Evolutionary conservation across 257 asterid genomes (phyloP).

Genomic region (Lithospermum erythrorhizon): DNA sequence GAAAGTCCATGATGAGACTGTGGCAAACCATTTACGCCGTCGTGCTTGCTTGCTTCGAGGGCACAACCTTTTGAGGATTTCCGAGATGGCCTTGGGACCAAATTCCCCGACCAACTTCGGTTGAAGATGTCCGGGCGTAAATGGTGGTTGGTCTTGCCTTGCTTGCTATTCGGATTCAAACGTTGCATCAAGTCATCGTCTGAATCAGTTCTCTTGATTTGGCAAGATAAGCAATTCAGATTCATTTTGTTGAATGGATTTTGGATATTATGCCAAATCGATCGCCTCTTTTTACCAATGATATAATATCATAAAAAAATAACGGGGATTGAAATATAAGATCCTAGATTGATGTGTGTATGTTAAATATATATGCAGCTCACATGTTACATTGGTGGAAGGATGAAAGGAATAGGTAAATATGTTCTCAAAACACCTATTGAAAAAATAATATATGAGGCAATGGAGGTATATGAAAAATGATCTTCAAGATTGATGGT

Average conservation of each 20-base stretch:
- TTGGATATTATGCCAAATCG: no score
- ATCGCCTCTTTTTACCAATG: no score
- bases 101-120: conserved; percentile 28
- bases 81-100: not conserved
- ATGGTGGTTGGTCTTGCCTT: not conserved
- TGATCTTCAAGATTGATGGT: not conserved
- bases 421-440: not conserved
- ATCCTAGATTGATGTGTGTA: not conserved
- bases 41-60: conserved; percentile 1
- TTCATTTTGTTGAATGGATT: conserved; percentile 4
- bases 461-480: not conserved
- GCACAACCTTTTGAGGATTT: conserved; percentile 1
- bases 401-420: not conserved
- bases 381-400: not conserved
- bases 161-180: not conserved
- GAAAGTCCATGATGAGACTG: not conserved
- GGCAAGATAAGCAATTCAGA: conserved; percentile 17
- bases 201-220: conserved; percentile 12
- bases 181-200: conserved; percentile 1
- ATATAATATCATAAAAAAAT: not conserved
- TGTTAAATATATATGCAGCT: not conserved
- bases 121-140: not conserved
- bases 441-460: not conserved
- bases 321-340: not conserved
- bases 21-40: not conserved